These are phyloP conservation scores for Lactarius evosmus DNA, from an alignment of 768 basidiomycete genomes.

Conservation along the genomic window DNA sequence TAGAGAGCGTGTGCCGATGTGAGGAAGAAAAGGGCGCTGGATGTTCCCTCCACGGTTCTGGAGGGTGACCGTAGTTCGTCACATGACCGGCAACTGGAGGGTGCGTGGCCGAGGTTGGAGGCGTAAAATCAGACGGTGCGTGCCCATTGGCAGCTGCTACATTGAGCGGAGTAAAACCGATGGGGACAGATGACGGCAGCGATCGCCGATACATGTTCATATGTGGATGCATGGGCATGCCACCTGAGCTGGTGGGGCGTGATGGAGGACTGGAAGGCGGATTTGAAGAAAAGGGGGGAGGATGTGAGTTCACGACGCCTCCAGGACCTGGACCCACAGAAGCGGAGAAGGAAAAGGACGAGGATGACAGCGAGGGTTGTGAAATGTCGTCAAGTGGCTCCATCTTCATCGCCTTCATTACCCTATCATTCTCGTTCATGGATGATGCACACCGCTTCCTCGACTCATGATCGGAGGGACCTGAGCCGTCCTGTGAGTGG, in stretches of 20 bases:
- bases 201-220: constrained; percentile 27
- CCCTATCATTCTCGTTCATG: constrained; percentile 42
- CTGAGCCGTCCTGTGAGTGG: constrained; percentile 35
- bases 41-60: constrained; percentile 25
- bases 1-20: constrained; percentile 36
- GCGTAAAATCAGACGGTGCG: constrained; percentile 30
- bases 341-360: constrained; percentile 28
- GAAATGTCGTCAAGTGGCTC: constrained; percentile 46
- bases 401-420: constrained; percentile 47
- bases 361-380: constrained; percentile 27
- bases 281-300: constrained; percentile 27
- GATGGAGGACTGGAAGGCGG: constrained; percentile 31
- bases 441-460: constrained; percentile 53
- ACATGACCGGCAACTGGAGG: constrained; percentile 30
- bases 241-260: constrained; percentile 37
- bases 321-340: constrained; percentile 26
- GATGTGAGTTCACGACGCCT: constrained; percentile 21
- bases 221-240: constrained; percentile 29
- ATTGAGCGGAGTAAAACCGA: constrained; percentile 29
- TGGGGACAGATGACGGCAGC: constrained; percentile 22
- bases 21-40: constrained; percentile 16
- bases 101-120: constrained; percentile 29
- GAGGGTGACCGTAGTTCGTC: constrained; percentile 35
- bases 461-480: constrained; percentile 39
- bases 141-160: constrained; percentile 27